phyloP scores from a whole-genome alignment of 805 yeast species.

The Candida ipomoeae region DNA sequence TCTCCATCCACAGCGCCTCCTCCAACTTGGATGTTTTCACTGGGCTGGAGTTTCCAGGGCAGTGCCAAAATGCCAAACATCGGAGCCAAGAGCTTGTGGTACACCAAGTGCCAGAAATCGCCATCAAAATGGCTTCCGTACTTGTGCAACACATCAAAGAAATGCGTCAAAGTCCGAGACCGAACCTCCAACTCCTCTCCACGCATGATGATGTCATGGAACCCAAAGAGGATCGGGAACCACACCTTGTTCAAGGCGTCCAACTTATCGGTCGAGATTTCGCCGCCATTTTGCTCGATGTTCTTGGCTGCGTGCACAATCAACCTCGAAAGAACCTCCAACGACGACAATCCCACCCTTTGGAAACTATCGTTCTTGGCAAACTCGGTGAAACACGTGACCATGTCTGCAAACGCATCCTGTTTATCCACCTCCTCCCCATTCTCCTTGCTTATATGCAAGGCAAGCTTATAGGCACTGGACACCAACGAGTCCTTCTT shows the following conservation, averaged over 20 bases:
- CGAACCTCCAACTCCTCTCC: constrained; percentile 94
- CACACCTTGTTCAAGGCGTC: constrained; percentile 55
- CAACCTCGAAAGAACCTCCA: constrained; percentile 65
- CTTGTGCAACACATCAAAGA: constrained; percentile 76
- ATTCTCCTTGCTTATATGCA: constrained; percentile 57
- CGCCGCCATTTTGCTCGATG: constrained; percentile 10
- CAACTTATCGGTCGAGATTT: constrained; percentile 8
- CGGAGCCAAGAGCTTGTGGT: constrained; percentile 79
- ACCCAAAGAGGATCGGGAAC: constrained; percentile 84
- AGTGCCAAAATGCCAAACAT: constrained; percentile 76
- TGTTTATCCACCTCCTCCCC: constrained; percentile 61
- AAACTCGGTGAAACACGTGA: constrained; percentile 71
- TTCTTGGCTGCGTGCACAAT: constrained; percentile 55
- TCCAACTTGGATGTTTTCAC: constrained; percentile 27
- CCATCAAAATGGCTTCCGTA: constrained; percentile 74
- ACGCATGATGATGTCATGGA: constrained; percentile 85
- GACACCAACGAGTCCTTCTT: constrained; percentile 54
- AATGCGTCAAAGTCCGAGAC: constrained; percentile 74
- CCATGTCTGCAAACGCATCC: constrained; percentile 63
- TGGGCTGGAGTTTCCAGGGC: constrained; percentile 68
- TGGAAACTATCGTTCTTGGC: constrained; percentile 84
- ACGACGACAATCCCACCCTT: constrained; percentile 72
- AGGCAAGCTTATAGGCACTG: constrained; percentile 61
- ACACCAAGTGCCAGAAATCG: constrained; percentile 78
- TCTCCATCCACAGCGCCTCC: constrained; percentile 50